phyloP scores from a whole-genome alignment of 495 filamentous ascomycete species.

The Articulospora tetracladia region DNA sequence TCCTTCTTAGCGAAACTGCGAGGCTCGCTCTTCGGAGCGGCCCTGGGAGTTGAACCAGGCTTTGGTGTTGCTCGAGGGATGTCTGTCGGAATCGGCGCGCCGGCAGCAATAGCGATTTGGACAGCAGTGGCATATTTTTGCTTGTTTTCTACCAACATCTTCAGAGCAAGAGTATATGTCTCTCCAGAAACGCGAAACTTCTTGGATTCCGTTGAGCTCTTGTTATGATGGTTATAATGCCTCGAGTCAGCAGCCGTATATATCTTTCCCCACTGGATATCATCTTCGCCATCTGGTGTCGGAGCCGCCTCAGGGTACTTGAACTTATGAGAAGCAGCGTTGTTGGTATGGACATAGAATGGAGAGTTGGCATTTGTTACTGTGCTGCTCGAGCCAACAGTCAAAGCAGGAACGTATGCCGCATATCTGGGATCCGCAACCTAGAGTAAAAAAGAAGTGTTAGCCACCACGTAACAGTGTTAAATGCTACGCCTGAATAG shows the following conservation, averaged over 20 bases:
- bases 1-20: slow-evolving; percentile 3
- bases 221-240: slow-evolving; percentile 20
- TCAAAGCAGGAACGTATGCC: background rate
- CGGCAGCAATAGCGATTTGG: background rate
- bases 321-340: slow-evolving; percentile 19
- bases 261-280: slow-evolving; percentile 22
- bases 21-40: background rate
- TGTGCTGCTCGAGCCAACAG: background rate
- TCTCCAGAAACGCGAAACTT: slow-evolving; percentile 18
- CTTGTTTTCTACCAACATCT: slow-evolving; percentile 19
- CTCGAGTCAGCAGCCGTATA: slow-evolving; percentile 24
- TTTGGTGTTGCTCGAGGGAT: slow-evolving; percentile 10
- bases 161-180: slow-evolving; percentile 14
- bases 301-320: slow-evolving; percentile 23
- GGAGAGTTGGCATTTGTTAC: background rate
- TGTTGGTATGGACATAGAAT: slow-evolving; percentile 6
- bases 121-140: background rate
- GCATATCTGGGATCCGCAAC: background rate
- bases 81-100: background rate
- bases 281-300: slow-evolving; percentile 21
- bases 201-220: slow-evolving; percentile 16
- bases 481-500: no score
- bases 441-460: background rate
- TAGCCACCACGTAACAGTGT: no score
- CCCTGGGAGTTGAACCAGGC: background rate